These are phyloP conservation scores for Exophiala mesophila DNA, from an alignment of 2,329 filamentous ascomycete genomes.

Conservation along the genomic window DNA sequence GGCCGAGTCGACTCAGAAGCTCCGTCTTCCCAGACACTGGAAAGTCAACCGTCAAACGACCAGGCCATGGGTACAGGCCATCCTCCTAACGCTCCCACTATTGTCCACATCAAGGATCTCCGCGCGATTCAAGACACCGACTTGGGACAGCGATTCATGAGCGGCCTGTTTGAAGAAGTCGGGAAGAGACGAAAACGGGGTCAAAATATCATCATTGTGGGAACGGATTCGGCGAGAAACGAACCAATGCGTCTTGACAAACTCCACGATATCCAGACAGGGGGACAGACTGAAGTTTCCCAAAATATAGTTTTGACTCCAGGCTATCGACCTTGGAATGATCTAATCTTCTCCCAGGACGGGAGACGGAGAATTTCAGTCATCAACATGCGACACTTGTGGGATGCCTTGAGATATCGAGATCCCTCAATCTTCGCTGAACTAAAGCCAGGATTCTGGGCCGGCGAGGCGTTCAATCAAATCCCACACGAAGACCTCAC, in stretches of 20 bases:
- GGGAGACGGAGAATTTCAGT: constrained; percentile 45
- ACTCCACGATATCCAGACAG: constrained; percentile 44
- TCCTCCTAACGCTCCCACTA: constrained; percentile 37
- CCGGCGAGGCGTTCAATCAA: constrained; percentile 26
- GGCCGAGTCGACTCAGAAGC: constrained; percentile 2
- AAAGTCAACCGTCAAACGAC: constrained; percentile 27
- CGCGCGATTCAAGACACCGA: constrained; percentile 63
- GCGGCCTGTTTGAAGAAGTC: constrained; percentile 64
- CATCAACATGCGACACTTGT: constrained; percentile 62
- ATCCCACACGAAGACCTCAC: constrained; percentile 31
- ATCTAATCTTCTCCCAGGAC: too few relatives aligned
- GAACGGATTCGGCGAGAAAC: constrained; percentile 62
- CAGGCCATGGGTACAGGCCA: constrained; percentile 39
- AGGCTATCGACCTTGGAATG: too few relatives aligned
- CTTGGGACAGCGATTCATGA: constrained; percentile 65
- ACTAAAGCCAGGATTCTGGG: constrained; percentile 24
- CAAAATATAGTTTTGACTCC: constrained; percentile 54
- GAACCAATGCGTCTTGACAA: constrained; percentile 43
- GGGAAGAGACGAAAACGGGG: constrained; percentile 68
- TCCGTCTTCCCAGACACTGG: constrained; percentile 20
- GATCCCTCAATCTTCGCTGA: constrained; percentile 19
- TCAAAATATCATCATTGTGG: constrained; percentile 69
- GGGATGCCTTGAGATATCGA: constrained; percentile 53
- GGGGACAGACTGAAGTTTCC: constrained; percentile 43
- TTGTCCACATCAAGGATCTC: constrained; percentile 77